These are phyloP conservation scores for Seiridium unicorne DNA, from an alignment of 2,329 filamentous ascomycete genomes.

Conservation along the genomic window DNA sequence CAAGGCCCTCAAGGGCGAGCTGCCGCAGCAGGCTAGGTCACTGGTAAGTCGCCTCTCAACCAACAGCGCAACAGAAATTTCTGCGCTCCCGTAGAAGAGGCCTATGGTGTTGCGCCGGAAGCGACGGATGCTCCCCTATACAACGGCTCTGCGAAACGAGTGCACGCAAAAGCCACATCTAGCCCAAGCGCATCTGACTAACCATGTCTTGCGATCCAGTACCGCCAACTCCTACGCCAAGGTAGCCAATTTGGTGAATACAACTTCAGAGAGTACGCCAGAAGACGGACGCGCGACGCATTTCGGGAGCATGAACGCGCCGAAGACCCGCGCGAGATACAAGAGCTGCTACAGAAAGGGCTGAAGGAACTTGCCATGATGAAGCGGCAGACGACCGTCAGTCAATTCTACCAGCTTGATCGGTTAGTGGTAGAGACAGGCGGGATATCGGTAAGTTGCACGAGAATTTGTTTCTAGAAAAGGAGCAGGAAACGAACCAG, in stretches of 20 bases:
- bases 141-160: no score
- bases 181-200: constrained; percentile 4
- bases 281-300: constrained; percentile 83
- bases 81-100: no score
- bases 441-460: constrained; percentile 65
- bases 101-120: no score
- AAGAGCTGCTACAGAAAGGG: constrained; percentile 87
- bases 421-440: constrained; percentile 82
- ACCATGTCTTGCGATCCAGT: constrained; percentile 49
- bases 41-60: constrained; percentile 39
- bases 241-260: constrained; percentile 86
- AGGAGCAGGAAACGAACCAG: not conserved
- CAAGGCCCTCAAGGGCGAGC: constrained; percentile 46
- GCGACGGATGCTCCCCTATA: no score
- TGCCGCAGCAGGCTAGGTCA: constrained; percentile 57
- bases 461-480: not conserved
- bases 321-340: constrained; percentile 71
- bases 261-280: constrained; percentile 97
- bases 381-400: constrained; percentile 95
- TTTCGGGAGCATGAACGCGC: constrained; percentile 79
- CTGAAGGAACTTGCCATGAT: constrained; percentile 82
- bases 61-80: not conserved
- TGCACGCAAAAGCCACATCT: not conserved
- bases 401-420: constrained; percentile 92
- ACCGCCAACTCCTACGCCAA: constrained; percentile 87